Evolutionary conservation across 2,329 filamentous ascomycete genomes (phyloP), one percentile per base, ranked within the genome.

Genomic region (Phialophora verrucosa): DNA sequence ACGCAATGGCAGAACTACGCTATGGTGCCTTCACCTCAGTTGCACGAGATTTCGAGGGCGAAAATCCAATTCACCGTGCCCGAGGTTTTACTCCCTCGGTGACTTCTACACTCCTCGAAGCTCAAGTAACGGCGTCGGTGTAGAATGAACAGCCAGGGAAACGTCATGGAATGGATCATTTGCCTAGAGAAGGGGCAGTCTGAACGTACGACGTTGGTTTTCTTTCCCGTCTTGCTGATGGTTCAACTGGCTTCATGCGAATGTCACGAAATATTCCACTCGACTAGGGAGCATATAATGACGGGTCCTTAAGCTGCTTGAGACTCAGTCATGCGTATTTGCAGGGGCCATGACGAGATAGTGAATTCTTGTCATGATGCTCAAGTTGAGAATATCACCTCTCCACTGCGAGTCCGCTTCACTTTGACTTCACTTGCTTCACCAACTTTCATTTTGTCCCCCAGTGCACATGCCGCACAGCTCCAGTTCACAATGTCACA

Each of bases 401-500:
- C 12, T 51, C 47, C 23, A 25, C 20, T 8, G 49, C 20, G 5
- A 29, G 20, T 51, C 20, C 8, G 10, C 49, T 51, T 51, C 25
- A 23, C 20, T 51, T 29, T 27, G 47, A 54, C 12, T 20, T 32
- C n/a, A 47, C 49, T n/a, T 29, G 11, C 23, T n/a, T 14, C 23
- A 38, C 1, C 4, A 14, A 1, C 38, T 42, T 25, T 54, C 31
- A 20, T 20, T 38, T 61, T 23, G 17, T 27, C 31, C 7, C 23
- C 14, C 17, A 31, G 1, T 27, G 25, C 17, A 25, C 11, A 17
- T 55, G 1, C 17, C 25, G 38, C 20, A 27, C 31, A 29, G 14
- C 47, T 35, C 29, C 25, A 17, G 31, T 10, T 25, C 59, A 57
- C 11, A 25, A 68, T 68, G 66, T 29, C 66, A 59, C 62, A 62